A percentile compares a stretch with the other conserved stretches of the same genome.
Conservation (phyloP, 2,329 filamentous ascomycete species). For the Pleoardoris graminearum region DNA sequence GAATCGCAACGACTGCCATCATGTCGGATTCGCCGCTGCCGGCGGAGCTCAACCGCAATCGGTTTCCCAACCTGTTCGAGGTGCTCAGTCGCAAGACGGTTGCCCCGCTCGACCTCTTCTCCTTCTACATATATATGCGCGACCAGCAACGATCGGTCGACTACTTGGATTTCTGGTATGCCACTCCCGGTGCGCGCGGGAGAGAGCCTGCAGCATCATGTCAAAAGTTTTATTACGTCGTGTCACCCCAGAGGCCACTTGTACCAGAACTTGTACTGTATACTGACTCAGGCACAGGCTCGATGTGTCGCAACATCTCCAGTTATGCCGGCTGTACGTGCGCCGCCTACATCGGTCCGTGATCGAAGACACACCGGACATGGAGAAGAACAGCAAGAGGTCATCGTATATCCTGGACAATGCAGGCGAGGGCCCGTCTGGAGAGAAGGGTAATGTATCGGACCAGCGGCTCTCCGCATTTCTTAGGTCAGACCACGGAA, state of each 20-base stretch:
- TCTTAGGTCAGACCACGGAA: constrained; percentile 64
- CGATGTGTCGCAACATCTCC: constrained; percentile 99
- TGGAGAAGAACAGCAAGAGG: constrained; percentile 81
- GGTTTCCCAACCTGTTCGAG: constrained; percentile 92
- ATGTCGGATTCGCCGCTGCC: constrained; percentile 30
- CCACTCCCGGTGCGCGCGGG: constrained; percentile 9
- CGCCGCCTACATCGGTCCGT: constrained; percentile 92
- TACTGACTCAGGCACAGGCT: constrained; percentile 66
- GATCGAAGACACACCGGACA: constrained; percentile 87
- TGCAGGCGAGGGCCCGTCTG: constrained; percentile 63
- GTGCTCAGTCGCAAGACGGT: constrained; percentile 92
- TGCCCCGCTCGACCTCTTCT: constrained; percentile 94
- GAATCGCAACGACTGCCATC: constrained; percentile 11
- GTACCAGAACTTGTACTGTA: too few species aligned
- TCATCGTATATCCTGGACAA: constrained; percentile 79
- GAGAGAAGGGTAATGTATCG: constrained; percentile 69
- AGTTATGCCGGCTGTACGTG: constrained; percentile 94
- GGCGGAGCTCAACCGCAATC: constrained; percentile 62
- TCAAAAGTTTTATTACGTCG: too few species aligned
- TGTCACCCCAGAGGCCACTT: too few species aligned
- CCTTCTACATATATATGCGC: constrained; percentile 99
- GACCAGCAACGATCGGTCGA: constrained; percentile 98
- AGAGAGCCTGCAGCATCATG: too few species aligned
- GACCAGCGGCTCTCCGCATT: constrained; percentile 93
- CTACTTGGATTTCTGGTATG: constrained; percentile 96